Evolutionary conservation across 2,329 filamentous ascomycete genomes (phyloP), one percentile per base, ranked within the genome.

Genomic region (Colletotrichum sp.): DNA sequence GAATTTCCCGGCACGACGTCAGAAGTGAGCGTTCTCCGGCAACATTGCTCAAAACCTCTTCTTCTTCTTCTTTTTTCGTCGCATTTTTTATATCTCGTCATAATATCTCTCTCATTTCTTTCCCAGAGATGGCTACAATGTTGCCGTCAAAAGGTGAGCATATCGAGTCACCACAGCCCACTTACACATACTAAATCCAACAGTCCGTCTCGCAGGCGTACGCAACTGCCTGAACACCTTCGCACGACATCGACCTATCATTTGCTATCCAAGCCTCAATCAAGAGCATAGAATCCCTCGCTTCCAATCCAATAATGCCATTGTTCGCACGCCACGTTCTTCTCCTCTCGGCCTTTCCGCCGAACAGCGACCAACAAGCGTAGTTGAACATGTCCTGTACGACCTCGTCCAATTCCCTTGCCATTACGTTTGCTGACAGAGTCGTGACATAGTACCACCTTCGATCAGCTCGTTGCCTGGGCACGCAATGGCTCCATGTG

Each of bases 401-500:
- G 44, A 13, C 44, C 4, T 2, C n/a, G 3, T 52, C 3, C n/a
- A 4, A 49, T 2, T 7, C n/a, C 12, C 44, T 21, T 49, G 1
- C 44, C 44, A 13, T 30, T 30, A 0, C 30, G 30, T 0, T 13
- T 52, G n/a, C 44, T 52, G 12, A 52, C 12, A 0, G 1, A 52
- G 44, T 1, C 2, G n/a, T 52, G 6, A 13, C 10, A 52, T 4
- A 96, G 94, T 78, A 95, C 95, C 71, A 94, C 94, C 5, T 90
- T 96, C 81, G 95, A 98, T 84, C 90, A 93, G 82, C 90, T 97
- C 77, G 88, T 93, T 85, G 96, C 96, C 88, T 98, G 95, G 95
- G 93, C 92, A 49, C 93, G 95, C 66, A 94, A 97, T 86, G 92
- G 93, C 68, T 98, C 95, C 15, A 89, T 97, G 68, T 98, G 95